These are phyloP conservation scores for Pythium dissimile DNA, from an alignment of 352 stramenopile genomes.

Conservation along the genomic window DNA sequence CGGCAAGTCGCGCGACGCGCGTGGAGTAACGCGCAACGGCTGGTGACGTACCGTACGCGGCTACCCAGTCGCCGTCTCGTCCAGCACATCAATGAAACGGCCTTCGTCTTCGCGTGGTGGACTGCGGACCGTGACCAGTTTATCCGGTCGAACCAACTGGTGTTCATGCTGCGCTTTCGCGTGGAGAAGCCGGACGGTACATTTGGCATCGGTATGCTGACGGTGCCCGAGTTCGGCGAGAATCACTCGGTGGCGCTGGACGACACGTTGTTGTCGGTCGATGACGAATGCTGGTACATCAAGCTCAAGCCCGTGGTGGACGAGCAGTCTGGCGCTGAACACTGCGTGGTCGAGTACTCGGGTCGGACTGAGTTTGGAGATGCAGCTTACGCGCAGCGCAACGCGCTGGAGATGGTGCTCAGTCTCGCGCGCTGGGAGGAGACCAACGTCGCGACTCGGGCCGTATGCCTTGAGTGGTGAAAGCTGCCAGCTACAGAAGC, in stretches of 20 bases:
- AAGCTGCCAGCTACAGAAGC: too few species aligned
- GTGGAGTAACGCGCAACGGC: slow-evolving; percentile 42
- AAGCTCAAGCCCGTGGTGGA: slow-evolving; percentile 32
- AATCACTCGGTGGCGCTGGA: background rate
- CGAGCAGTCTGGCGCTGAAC: slow-evolving; percentile 14
- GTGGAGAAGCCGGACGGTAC: slow-evolving; percentile 36
- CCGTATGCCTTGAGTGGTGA: slow-evolving; percentile 5
- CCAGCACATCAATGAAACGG: slow-evolving; percentile 45
- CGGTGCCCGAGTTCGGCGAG: slow-evolving; percentile 17
- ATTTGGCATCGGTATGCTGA: slow-evolving; percentile 38
- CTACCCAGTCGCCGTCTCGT: slow-evolving; percentile 26
- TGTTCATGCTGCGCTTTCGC: slow-evolving; percentile 46
- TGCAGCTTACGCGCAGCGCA: slow-evolving; percentile 20
- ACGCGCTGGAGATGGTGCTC: slow-evolving; percentile 60
- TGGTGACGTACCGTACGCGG: slow-evolving; percentile 43
- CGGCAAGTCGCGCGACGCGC: slow-evolving; percentile 25
- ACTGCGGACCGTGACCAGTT: slow-evolving; percentile 15
- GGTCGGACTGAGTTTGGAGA: slow-evolving; percentile 35
- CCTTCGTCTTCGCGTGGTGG: slow-evolving; percentile 33
- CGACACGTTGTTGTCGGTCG: slow-evolving; percentile 24
- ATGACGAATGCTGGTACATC: slow-evolving; percentile 39
- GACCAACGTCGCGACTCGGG: slow-evolving; percentile 35
- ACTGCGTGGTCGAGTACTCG: slow-evolving; percentile 36
- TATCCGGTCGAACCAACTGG: slow-evolving; percentile 18
- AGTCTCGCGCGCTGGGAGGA: slow-evolving; percentile 52